Base-by-base conservation (phyloP, 257 asterid genomes). In the Solanum virginianum region DNA sequence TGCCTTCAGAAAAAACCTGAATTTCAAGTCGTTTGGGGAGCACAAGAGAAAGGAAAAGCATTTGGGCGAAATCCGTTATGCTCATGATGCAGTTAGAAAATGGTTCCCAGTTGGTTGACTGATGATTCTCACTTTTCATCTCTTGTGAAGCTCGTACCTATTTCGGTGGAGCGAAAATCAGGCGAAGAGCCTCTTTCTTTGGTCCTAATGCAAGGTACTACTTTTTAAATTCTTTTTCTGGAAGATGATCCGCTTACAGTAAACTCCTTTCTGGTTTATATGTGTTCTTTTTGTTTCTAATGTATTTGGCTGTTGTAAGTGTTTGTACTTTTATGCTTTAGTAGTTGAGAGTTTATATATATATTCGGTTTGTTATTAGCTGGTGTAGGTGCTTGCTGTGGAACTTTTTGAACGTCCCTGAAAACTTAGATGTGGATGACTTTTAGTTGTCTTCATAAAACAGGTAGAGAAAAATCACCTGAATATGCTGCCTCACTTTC, bases 61-160 rank as follows among this genome's bases (percentile, higher is more conserved):
- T 47, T 55, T 29, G 72, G 29, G 49, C 56, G 56, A 8, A 47
- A 81, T 87, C 22, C 36, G 82, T 24, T 90, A 83, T 45, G 90
- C 87, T 18, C 69, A 85, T 11, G 69, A 65, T 83, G 85, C 91
- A 29, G 84, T 86, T 57, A 79, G 81, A 4, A 92, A 63, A 85
- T 92, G 95, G 95, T 90, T 92, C 84, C 86, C 89, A 0, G 92
- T 89, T 85, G 92, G 93, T 77, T 89, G 85, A 77, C 83, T 53
- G 88, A 90, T 72, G 81, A 66, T 43, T 26, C 86, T 71, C 86
- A 43, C 85, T 51, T 92, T 84, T 74, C 85, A 60, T 60, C 80
- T 36, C 45, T 86, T 32, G 84, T 89, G 3, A 85, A 81, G 43
- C 87, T 92, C 29, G 88, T 89, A 32, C 88, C 91, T 1, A 70